phyloP scores from a whole-genome alignment of 371 early-diverging fungal species.

The Quaeritorhiza haematococci region DNA sequence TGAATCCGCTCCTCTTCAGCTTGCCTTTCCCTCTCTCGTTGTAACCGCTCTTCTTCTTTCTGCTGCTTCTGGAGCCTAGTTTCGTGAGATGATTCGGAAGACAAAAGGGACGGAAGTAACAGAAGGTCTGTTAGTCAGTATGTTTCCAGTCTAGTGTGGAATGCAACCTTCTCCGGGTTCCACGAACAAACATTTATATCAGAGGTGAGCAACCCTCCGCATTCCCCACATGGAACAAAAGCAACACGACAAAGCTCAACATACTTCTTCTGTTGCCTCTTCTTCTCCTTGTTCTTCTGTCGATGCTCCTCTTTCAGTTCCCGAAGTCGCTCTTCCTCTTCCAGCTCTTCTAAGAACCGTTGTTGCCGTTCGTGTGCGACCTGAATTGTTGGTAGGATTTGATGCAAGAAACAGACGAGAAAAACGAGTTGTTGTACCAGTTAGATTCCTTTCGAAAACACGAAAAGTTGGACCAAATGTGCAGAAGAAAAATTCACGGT shows the following conservation, averaged over 20 bases:
- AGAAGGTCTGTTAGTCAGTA: neutral
- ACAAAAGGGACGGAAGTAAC: constrained; percentile 2
- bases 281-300: constrained; percentile 53
- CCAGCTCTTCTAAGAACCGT: constrained; percentile 70
- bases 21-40: constrained; percentile 19
- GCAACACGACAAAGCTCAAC: constrained; percentile 25
- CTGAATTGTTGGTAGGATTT: constrained; percentile 20
- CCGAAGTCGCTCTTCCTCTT: constrained; percentile 72
- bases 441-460: too few relatives aligned
- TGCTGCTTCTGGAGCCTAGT: constrained; percentile 24
- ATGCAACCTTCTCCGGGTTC: too few relatives aligned
- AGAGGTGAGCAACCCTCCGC: too few relatives aligned
- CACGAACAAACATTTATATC: too few relatives aligned
- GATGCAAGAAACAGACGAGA: too few relatives aligned
- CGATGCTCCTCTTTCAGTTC: constrained; percentile 59
- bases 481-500: too few relatives aligned
- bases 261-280: constrained; percentile 62
- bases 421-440: too few relatives aligned
- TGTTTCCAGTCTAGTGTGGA: too few relatives aligned
- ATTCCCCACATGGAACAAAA: neutral
- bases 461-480: too few relatives aligned
- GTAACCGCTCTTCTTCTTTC: constrained; percentile 28
- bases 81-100: constrained; percentile 1
- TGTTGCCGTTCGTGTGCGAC: constrained; percentile 76
- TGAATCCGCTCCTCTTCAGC: constrained; percentile 49